phyloP scores from a whole-genome alignment of 2,329 filamentous ascomycete species.

The Furcasterigmium furcatum region DNA sequence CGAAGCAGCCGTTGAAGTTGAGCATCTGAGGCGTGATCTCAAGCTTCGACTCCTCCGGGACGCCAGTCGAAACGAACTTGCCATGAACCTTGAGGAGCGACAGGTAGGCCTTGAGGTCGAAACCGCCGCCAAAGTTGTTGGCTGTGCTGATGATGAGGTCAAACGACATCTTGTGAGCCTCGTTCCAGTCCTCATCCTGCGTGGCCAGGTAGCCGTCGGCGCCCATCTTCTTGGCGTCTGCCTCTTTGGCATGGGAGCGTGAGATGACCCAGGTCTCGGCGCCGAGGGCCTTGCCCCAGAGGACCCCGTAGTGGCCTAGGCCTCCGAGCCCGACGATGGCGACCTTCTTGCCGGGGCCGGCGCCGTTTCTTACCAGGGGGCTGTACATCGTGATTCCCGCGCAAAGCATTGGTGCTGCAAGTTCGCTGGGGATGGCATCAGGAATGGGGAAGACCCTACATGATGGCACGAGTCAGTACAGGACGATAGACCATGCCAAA shows the following conservation, averaged over 20 bases:
- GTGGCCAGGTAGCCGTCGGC: slow-evolving; percentile 12
- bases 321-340: slow-evolving; percentile 18
- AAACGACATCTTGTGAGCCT: slow-evolving; percentile 51
- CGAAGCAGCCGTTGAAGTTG: slow-evolving; percentile 17
- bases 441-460: slow-evolving; percentile 36
- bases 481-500: too few species aligned
- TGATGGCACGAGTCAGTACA: slow-evolving; percentile 39
- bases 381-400: slow-evolving; percentile 20
- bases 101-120: slow-evolving; percentile 57
- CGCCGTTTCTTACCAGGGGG: slow-evolving; percentile 14
- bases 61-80: slow-evolving; percentile 57
- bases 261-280: slow-evolving; percentile 7
- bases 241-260: background rate
- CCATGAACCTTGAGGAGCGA: slow-evolving; percentile 52
- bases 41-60: slow-evolving; percentile 47
- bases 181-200: slow-evolving; percentile 40
- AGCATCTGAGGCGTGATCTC: too few species aligned
- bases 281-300: slow-evolving; percentile 7
- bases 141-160: slow-evolving; percentile 61
- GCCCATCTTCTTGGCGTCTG: slow-evolving; percentile 11
- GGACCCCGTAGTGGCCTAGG: slow-evolving; percentile 18
- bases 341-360: slow-evolving; percentile 24
- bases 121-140: slow-evolving; percentile 34
- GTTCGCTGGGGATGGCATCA: background rate
- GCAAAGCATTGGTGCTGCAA: slow-evolving; percentile 7